These are phyloP conservation scores for Panaeolus cyanescens DNA, from an alignment of 768 basidiomycete genomes.

Conservation along the genomic window DNA sequence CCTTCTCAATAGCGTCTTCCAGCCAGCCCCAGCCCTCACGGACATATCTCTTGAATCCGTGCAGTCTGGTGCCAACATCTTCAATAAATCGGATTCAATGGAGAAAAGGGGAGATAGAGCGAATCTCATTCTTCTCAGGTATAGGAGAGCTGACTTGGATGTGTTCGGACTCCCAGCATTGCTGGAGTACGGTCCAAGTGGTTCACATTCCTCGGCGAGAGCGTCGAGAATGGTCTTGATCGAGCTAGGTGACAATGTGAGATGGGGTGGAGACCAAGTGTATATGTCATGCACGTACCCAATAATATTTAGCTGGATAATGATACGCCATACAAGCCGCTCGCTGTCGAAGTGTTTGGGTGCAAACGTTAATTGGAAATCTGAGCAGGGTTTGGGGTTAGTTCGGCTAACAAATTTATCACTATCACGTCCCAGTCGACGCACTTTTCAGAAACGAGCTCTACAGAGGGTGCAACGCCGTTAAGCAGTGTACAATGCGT, in stretches of 20 bases:
- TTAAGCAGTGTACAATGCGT: neutral
- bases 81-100: constrained; percentile 54
- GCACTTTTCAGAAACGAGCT: constrained; percentile 52
- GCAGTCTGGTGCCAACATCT: constrained; percentile 49
- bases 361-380: constrained; percentile 69
- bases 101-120: constrained; percentile 50
- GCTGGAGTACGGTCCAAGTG: constrained; percentile 13
- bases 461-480: constrained; percentile 24
- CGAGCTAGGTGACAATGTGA: constrained; percentile 44
- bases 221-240: constrained; percentile 59
- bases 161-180: neutral
- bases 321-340: constrained; percentile 57
- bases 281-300: constrained; percentile 47
- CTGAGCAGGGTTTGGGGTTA: constrained; percentile 30
- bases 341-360: constrained; percentile 63
- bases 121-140: constrained; percentile 34
- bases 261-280: too few relatives aligned
- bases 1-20: constrained; percentile 50
- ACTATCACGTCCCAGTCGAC: constrained; percentile 4
- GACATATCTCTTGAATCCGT: constrained; percentile 40
- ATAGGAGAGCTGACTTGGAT: constrained; percentile 12
- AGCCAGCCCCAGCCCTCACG: constrained; percentile 59
- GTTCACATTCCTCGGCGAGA: constrained; percentile 48
- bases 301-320: constrained; percentile 73
- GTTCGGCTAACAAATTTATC: neutral